Conservation (phyloP, 352 stramenopile genomes). For the Phytopythium cucurbitacearum region DNA sequence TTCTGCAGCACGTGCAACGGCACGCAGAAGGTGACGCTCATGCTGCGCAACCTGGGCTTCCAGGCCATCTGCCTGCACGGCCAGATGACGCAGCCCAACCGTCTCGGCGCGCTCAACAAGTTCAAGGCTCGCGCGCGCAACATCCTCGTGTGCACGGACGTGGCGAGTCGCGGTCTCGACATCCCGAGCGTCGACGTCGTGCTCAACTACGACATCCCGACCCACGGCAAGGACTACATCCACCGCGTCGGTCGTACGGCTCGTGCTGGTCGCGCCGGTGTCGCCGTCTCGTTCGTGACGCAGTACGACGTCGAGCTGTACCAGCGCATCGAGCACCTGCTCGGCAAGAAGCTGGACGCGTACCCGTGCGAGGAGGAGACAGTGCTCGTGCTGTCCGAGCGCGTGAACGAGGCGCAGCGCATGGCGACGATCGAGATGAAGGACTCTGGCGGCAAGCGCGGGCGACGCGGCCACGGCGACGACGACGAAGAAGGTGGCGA, state of each 20-base stretch:
- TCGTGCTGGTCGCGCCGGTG: constrained; percentile 92
- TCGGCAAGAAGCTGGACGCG: constrained; percentile 77
- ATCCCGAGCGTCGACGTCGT: constrained; percentile 98
- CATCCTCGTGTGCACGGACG: constrained; percentile 88
- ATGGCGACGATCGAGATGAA: constrained; percentile 91
- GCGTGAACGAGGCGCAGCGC: constrained; percentile 96
- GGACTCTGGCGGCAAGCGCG: constrained; percentile 57
- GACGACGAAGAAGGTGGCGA: constrained; percentile 46
- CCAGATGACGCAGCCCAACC: constrained; percentile 98
- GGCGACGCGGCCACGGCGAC: constrained; percentile 57
- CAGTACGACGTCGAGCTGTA: constrained; percentile 99
- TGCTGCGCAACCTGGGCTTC: constrained; percentile 98
- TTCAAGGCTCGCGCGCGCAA: constrained; percentile 94
- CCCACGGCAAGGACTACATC: constrained; percentile 99
- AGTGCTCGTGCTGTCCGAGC: constrained; percentile 95
- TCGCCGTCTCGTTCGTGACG: constrained; percentile 97
- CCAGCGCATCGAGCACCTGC: constrained; percentile 93
- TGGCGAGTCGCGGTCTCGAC: constrained; percentile 91
- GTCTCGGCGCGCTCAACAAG: constrained; percentile 96
- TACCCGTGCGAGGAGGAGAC: constrained; percentile 93
- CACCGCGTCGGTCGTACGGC: constrained; percentile 98
- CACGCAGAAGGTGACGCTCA: constrained; percentile 94
- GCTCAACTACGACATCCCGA: constrained; percentile 99
- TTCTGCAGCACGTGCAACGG: constrained; percentile 98
- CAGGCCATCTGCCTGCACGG: constrained; percentile 97